Conservation (phyloP, 164 flowering plant species). For the Magnolia sinica region DNA sequence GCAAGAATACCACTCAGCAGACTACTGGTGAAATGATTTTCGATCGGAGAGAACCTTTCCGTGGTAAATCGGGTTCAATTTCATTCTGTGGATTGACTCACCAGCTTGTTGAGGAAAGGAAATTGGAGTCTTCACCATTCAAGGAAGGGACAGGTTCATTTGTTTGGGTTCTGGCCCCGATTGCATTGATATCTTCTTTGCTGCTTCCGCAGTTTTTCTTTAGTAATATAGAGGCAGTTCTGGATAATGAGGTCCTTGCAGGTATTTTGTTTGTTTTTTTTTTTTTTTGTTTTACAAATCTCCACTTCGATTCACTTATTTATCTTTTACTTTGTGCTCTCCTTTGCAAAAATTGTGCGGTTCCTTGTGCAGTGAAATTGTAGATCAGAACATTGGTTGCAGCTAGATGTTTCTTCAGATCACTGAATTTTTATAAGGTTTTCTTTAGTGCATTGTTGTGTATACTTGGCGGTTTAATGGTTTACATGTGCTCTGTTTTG, state of each 20-base stretch:
- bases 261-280: slow-evolving; percentile 35
- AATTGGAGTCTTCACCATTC: slow-evolving; percentile 61
- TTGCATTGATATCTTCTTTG: slow-evolving; percentile 59
- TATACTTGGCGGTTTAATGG: too few species aligned
- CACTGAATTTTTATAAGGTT: too few species aligned
- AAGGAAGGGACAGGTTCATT: slow-evolving; percentile 54
- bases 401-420: too few species aligned
- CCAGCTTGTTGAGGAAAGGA: slow-evolving; percentile 61
- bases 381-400: too few species aligned
- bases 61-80: slow-evolving; percentile 80
- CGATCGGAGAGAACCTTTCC: slow-evolving; percentile 40
- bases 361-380: too few species aligned
- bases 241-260: slow-evolving; percentile 44
- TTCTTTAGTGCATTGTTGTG: too few species aligned
- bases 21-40: background rate
- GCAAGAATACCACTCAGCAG: background rate
- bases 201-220: slow-evolving; percentile 65
- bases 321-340: background rate
- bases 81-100: slow-evolving; percentile 73
- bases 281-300: background rate
- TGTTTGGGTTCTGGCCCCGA: slow-evolving; percentile 69
- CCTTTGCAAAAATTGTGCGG: background rate
- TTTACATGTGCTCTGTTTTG: too few species aligned
- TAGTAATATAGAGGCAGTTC: slow-evolving; percentile 34
- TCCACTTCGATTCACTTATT: background rate